Percentiles rank a stretch among this genome's conserved stretches.
These are phyloP conservation scores for Larix kaempferi DNA, from an alignment of 75 land plant genomes.

Conservation along the genomic window DNA sequence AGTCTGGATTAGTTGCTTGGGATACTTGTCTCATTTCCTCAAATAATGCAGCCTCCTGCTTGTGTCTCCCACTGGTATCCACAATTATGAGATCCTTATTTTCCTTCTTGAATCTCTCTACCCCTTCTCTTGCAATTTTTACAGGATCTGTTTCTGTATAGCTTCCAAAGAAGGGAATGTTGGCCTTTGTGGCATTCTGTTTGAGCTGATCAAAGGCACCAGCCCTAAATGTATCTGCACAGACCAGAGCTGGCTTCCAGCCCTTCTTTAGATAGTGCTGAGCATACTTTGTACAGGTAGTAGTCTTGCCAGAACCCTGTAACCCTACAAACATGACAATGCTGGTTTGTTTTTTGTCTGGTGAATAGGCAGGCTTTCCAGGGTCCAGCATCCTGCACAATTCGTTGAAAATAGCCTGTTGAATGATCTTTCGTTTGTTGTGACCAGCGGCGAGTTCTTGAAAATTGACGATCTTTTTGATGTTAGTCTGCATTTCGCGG, in stretches of 20 bases:
- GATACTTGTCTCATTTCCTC: conserved; percentile 63
- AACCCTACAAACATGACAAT: conserved; percentile 97
- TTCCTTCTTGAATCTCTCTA: conserved; percentile 44
- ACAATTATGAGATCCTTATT: conserved; percentile 45
- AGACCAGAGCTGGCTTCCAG: conserved; percentile 92
- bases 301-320: conserved; percentile 92
- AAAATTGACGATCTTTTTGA: conserved; percentile 84
- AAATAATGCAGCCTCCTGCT: conserved; percentile 53
- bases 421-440: conserved; percentile 86
- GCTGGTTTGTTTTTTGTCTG: conserved; percentile 59
- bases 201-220: conserved; percentile 99
- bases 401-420: conserved; percentile 93
- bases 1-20: conserved; percentile 43
- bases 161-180: conserved; percentile 95
- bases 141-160: conserved; percentile 49
- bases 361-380: conserved; percentile 88
- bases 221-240: conserved; percentile 99
- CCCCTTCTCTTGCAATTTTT: conserved; percentile 37
- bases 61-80: conserved; percentile 54
- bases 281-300: conserved; percentile 99
- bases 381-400: conserved; percentile 95
- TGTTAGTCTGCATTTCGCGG: conserved; percentile 76
- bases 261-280: conserved; percentile 96
- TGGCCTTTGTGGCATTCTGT: conserved; percentile 99
- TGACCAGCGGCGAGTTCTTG: conserved; percentile 88